Evolutionary conservation across 768 basidiomycete species (phyloP).

Genomic region (Xerocomellus amylosporus): DNA sequence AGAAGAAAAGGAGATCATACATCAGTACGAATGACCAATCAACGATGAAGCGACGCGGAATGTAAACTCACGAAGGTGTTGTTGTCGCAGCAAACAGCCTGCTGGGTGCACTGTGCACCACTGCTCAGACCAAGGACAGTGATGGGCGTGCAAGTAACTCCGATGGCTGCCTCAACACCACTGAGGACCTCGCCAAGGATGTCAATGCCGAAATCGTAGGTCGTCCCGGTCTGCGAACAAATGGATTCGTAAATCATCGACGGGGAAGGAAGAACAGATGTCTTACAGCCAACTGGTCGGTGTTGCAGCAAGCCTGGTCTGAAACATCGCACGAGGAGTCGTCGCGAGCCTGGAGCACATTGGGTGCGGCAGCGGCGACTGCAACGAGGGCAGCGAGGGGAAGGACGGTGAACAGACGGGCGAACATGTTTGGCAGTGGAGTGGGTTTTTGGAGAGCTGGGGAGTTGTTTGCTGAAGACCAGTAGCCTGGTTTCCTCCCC

Average conservation of each 20-base stretch:
- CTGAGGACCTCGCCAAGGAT: neutral
- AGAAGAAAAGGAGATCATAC: neutral
- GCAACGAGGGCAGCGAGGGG: slow-evolving; percentile 10
- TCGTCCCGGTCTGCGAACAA: neutral
- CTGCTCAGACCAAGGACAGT: neutral
- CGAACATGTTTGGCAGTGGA: slow-evolving; percentile 1
- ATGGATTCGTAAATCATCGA: neutral
- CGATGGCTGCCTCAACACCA: neutral
- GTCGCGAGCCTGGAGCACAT: neutral
- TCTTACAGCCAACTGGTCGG: too few relatives aligned
- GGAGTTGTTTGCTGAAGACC: neutral
- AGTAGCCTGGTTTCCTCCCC: neutral
- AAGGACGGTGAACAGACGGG: slow-evolving; percentile 5
- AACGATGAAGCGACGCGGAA: neutral
- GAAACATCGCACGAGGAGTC: too few relatives aligned
- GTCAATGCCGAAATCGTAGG: fast-evolving
- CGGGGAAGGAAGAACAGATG: neutral
- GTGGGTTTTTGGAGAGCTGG: neutral
- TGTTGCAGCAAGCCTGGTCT: too few relatives aligned
- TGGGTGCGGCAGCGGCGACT: slow-evolving; percentile 3
- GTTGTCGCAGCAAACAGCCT: neutral
- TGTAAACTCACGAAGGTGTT: neutral
- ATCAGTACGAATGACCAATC: neutral
- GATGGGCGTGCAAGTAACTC: neutral
- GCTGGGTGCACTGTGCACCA: neutral